phyloP scores from a whole-genome alignment of 73 alveolate genomes.

The Tetrahymena thermophila region DNA sequence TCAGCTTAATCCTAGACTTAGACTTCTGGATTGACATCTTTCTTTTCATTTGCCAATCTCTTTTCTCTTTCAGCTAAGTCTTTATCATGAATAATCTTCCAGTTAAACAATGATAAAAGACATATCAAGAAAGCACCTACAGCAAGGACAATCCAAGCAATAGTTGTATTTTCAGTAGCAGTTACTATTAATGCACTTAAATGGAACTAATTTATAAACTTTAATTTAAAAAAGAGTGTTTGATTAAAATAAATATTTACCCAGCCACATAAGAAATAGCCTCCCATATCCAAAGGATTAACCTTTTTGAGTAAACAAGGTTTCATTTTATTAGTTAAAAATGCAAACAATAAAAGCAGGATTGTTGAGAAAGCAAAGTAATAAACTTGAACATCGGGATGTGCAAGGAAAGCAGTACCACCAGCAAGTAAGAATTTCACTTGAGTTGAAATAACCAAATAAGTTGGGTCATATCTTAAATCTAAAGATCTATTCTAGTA shows the following conservation, averaged over 20 bases:
- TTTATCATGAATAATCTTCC: neutral
- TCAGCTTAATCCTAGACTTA: neutral
- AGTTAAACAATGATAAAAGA: neutral
- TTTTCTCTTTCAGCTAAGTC: neutral
- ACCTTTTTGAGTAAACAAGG: neutral
- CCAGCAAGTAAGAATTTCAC: conserved; percentile 43
- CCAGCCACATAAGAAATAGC: neutral
- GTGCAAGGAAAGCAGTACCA: conserved; percentile 31
- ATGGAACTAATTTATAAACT: neutral
- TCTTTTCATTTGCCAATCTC: neutral
- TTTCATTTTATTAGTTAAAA: neutral
- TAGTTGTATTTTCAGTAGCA: neutral
- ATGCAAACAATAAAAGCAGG: neutral
- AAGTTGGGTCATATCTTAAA: conserved; percentile 43
- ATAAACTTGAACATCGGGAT: neutral
- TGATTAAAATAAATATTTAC: neutral
- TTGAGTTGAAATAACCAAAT: conserved; percentile 28
- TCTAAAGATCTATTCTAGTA: conserved; percentile 29
- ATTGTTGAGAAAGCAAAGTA: neutral
- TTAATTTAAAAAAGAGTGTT: too few relatives aligned
- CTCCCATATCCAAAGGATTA: neutral
- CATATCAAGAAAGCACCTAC: neutral
- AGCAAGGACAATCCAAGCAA: neutral
- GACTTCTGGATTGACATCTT: neutral
- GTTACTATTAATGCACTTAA: neutral